Evolutionary conservation across 2,329 filamentous ascomycete genomes (phyloP), one percentile per base, ranked within the genome.

Genomic region (Colletotrichum plurivorum): DNA sequence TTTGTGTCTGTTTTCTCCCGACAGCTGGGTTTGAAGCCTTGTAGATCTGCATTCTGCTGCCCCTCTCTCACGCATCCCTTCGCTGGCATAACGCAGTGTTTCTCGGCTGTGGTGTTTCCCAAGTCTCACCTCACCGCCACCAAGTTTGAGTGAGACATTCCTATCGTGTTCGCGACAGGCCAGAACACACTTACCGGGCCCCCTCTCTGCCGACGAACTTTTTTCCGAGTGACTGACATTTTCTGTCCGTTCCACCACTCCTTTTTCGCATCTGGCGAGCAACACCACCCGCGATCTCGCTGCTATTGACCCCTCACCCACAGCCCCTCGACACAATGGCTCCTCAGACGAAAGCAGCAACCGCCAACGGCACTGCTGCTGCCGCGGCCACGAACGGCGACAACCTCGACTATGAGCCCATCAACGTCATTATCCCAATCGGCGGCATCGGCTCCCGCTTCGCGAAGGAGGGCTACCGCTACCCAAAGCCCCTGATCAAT

Each of bases 381-480:
- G 31, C 31, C 31, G 31, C 31, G 31, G 31, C 31, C 31, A 36
- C 62, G 18, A 65, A 52, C n/a, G 54, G 46, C 58, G 59, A 57
- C 49, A 39, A 56, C 46, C n/a, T 56, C 39, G 60, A 71, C 49
- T 57, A 69, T 20, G 64, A 73, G 48, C 73, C 75, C 46, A 72
- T 78, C 63, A 78, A 78, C 52, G 71, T 78, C 54, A 77, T 78
- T 67, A 74, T 78, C 13, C 76, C 76, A 16, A 77, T 78, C 31
- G 77, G 76, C 36, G 76, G 77, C 46, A 74, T 77, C 25, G 77
- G 77, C 27, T 75, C 75, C 5, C 73, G 77, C 16, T 78, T 78
- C 49, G 73, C 73, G 22, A 73, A 74, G 46, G 69, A 76, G 66
- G 76, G 76, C 10, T 78, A 77, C 62, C 75, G 76, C 43, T 77